A percentile compares a stretch with the other conserved stretches of the same genome.
phyloP scores from a whole-genome alignment of 768 basidiomycete species.

The Serendipita sp. region DNA sequence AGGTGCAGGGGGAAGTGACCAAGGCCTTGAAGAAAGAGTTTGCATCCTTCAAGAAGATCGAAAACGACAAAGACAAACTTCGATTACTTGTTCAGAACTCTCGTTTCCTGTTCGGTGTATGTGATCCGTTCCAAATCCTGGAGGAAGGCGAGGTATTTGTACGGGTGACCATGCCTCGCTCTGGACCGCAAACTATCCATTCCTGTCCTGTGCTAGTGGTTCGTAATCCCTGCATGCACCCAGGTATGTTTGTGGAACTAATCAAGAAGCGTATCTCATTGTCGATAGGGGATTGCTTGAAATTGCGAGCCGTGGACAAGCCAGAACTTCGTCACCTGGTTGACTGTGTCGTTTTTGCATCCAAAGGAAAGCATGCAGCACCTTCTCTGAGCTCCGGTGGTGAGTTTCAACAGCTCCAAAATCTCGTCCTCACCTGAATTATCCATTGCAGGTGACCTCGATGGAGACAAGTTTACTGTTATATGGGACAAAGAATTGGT shows the following conservation, averaged over 20 bases:
- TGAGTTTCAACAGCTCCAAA: conserved; percentile 35
- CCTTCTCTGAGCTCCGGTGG: conserved; percentile 59
- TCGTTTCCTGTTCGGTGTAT: conserved; percentile 47
- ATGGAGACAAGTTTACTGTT: conserved; percentile 51
- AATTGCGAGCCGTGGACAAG: conserved; percentile 41
- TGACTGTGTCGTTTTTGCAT: conserved; percentile 53
- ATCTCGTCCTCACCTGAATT: background rate
- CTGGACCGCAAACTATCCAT: conserved; percentile 38
- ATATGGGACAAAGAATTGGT: conserved; percentile 54
- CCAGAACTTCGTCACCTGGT: conserved; percentile 37
- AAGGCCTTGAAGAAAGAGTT: conserved; percentile 34
- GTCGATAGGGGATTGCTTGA: conserved; percentile 40
- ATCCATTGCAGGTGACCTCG: background rate
- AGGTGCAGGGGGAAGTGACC: conserved; percentile 27
- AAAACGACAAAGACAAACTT: conserved; percentile 31
- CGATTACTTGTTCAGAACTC: conserved; percentile 49
- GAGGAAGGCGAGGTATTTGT: conserved; percentile 50
- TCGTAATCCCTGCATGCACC: conserved; percentile 53
- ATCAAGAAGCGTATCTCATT: background rate
- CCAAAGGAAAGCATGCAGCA: conserved; percentile 42
- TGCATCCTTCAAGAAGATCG: conserved; percentile 32
- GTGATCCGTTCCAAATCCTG: conserved; percentile 46
- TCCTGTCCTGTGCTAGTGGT: conserved; percentile 48
- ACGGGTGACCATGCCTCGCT: conserved; percentile 34
- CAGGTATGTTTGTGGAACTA: conserved; percentile 24